These are phyloP conservation scores for Camelina hispida DNA, from an alignment of 345 rosid species.

Conservation along the genomic window DNA sequence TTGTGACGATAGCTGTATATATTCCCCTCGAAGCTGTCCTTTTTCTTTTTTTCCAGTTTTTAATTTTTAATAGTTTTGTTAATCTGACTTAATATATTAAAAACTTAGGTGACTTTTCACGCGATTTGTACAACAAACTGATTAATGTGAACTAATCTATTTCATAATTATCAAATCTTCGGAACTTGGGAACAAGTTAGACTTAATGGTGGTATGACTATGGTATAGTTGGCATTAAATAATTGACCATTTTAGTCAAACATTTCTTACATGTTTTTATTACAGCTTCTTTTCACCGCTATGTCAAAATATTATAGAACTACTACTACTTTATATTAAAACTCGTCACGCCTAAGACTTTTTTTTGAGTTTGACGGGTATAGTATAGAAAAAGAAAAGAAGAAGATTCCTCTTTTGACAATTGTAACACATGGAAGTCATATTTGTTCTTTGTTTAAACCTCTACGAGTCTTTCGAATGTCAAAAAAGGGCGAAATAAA, in stretches of 20 bases:
- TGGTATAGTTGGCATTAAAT: background rate
- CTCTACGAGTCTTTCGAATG: conserved; percentile 29
- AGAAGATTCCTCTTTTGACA: conserved; percentile 43
- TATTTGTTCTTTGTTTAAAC: conserved; percentile 25
- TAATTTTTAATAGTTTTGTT: background rate
- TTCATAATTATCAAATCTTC: conserved; percentile 11
- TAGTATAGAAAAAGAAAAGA: conserved; percentile 2
- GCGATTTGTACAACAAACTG: conserved; percentile 15
- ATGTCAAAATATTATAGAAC: background rate
- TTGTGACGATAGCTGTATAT: conserved; percentile 46
- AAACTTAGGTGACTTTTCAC: conserved; percentile 25
- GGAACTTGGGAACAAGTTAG: conserved; percentile 20
- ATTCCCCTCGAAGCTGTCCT: conserved; percentile 40
- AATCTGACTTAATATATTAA: conserved; percentile 15
- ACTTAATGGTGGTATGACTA: background rate
- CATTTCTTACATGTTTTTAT: background rate
- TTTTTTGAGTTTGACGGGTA: conserved; percentile 30
- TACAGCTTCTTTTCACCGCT: conserved; percentile 24
- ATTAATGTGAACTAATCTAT: background rate
- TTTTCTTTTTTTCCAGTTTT: background rate
- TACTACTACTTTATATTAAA: conserved; percentile 26
- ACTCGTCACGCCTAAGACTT: conserved; percentile 32
- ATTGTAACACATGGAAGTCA: conserved; percentile 37
- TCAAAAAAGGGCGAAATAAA: conserved; percentile 28
- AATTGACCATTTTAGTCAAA: conserved; percentile 32